Evolutionary conservation across 2,329 filamentous ascomycete species (phyloP), one percentile per base, ranked within the genome.

Genomic region (Fusarium neocosmosporiellum): DNA sequence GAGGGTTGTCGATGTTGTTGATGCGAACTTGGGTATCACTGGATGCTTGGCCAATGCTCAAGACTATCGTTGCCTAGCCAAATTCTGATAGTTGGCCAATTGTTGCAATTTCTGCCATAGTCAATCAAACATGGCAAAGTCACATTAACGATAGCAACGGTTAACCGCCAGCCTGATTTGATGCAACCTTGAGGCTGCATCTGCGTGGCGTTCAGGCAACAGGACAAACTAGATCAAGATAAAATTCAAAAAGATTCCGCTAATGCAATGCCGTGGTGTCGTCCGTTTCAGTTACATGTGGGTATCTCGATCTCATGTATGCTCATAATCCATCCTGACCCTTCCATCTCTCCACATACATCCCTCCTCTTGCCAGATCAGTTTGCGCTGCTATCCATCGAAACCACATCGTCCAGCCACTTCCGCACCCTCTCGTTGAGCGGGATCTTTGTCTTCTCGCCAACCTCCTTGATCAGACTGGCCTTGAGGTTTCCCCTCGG

Each of bases 391-490:
- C 29, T 63, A 10, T 69, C 36, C 31, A 22, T 57, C 16, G 66
- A 39, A 34, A 74, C 34, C 29, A 77, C 64, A 37, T 76, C 75
- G n/a, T 67, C 63, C 66, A 77, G 39, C 75, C 75, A 77, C 46
- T 60, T 70, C 18, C 54, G 29, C 16, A 77, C 75, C 22, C 70
- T 76, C 16, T 77, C 75, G 16, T 74, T 58, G 4, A 77, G 63
- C 20, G 70, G 70, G 5, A 74, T 36, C 61, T 74, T 71, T 9
- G 73, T 71, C 39, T 74, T 63, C 16, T 76, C 69, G 34, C 72
- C 75, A n/a, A 78, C 63, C 20, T 76, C 64, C 48, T 72, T 73
- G 58, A 76, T 57, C 24, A 66, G 58, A 16, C 66, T 65, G 29
- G 71, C 67, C 59, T 59, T 76, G 27, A 76, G 33, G 48, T 54